These are phyloP conservation scores for Backusella circina DNA, from an alignment of 192 early-diverging fungal genomes.

Conservation along the genomic window DNA sequence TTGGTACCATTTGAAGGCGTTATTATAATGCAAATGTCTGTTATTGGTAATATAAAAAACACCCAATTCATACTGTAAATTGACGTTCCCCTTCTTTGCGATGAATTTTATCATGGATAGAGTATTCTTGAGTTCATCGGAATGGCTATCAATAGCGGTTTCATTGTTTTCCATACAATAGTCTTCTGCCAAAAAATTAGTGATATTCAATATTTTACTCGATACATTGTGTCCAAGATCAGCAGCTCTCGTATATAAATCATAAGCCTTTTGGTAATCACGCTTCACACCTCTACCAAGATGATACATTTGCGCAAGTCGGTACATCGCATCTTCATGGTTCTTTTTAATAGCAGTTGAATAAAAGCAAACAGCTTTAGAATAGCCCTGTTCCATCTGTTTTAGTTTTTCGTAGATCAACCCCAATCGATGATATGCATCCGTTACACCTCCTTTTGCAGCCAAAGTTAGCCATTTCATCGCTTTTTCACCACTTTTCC, in stretches of 20 bases:
- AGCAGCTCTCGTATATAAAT: neutral
- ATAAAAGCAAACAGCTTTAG: neutral
- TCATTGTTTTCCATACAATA: neutral
- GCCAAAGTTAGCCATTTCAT: neutral
- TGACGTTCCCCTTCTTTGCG: neutral
- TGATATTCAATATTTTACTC: neutral
- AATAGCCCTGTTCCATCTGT: neutral
- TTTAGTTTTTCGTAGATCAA: neutral
- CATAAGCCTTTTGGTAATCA: neutral
- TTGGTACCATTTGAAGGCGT: neutral
- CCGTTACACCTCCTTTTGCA: neutral
- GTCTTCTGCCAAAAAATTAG: fast-evolving
- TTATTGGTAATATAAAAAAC: neutral
- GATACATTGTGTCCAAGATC: neutral
- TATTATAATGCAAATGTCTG: neutral
- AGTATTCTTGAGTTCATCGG: neutral
- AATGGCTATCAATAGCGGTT: neutral
- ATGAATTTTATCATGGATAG: neutral
- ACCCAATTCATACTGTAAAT: neutral
- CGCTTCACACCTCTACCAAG: neutral
- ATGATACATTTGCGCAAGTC: neutral
- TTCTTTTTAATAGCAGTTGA: neutral
- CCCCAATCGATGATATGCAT: neutral
- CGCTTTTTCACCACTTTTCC: neutral
- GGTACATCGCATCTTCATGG: neutral